These are phyloP conservation scores for Graphilbum sp. DNA, from an alignment of 2,329 filamentous ascomycete species.

Conservation along the genomic window DNA sequence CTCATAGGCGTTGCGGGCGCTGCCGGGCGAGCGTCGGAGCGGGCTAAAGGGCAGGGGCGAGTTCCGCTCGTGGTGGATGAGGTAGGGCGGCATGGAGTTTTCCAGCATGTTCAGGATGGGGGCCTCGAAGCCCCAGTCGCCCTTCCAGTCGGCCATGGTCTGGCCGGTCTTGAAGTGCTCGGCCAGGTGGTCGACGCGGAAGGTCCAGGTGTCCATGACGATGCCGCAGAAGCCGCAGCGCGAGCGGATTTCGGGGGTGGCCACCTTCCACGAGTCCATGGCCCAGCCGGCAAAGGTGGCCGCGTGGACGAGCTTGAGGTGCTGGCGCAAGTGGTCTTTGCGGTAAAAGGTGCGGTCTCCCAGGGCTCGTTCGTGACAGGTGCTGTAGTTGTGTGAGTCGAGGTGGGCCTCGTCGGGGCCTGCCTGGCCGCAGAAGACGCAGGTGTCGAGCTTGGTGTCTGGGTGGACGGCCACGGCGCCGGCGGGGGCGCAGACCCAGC, in stretches of 20 bases:
- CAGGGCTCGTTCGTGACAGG: constrained; percentile 48
- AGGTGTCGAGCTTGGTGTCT: constrained; percentile 38
- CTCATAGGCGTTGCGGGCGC: constrained; percentile 42
- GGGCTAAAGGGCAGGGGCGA: constrained; percentile 37
- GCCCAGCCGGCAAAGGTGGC: constrained; percentile 46
- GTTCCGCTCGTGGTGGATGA: constrained; percentile 47
- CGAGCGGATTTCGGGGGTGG: constrained; percentile 43
- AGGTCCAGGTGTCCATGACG: constrained; percentile 44
- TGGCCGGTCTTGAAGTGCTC: constrained; percentile 51
- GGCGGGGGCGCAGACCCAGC: constrained; percentile 47
- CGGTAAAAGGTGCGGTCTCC: constrained; percentile 50
- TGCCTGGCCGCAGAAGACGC: constrained; percentile 41
- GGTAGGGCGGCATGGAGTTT: constrained; percentile 49
- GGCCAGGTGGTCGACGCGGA: constrained; percentile 45
- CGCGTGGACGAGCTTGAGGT: constrained; percentile 44
- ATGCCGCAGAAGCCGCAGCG: constrained; percentile 50
- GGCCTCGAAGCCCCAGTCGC: constrained; percentile 51
- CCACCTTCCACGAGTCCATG: constrained; percentile 47
- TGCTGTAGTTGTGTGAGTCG: constrained; percentile 41
- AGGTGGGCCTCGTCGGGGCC: constrained; percentile 39
- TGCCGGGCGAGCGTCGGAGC: constrained; percentile 26
- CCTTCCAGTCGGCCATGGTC: constrained; percentile 54
- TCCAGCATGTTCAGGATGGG: constrained; percentile 46
- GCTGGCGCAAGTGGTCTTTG: constrained; percentile 52
- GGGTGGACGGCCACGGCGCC: constrained; percentile 39